Evolutionary conservation across 352 stramenopile genomes (phyloP).

Genomic region (Phytophthora palmivora): DNA sequence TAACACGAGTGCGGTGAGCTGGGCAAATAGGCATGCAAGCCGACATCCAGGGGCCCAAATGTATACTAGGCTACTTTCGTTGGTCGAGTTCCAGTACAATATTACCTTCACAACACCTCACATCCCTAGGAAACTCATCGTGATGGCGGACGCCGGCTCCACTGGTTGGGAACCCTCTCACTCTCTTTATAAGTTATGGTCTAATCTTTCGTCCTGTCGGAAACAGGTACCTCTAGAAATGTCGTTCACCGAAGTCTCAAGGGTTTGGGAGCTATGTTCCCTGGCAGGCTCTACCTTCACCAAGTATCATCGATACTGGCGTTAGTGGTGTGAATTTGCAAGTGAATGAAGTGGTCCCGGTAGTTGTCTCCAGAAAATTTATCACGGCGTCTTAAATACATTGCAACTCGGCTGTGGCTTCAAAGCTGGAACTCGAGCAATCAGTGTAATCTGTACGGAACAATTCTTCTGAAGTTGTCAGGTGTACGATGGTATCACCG

Average conservation of each 20-base stretch:
- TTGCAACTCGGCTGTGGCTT: too few species aligned
- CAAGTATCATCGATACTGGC: constrained; percentile 14
- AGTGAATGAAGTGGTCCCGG: constrained; percentile 11
- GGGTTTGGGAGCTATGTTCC: constrained; percentile 17
- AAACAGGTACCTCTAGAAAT: constrained; percentile 3
- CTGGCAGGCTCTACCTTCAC: constrained; percentile 24
- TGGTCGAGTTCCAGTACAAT: constrained; percentile 32
- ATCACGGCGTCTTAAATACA: too few species aligned
- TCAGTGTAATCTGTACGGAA: constrained; percentile 6
- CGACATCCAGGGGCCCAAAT: constrained; percentile 11
- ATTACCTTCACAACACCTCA: constrained; percentile 19
- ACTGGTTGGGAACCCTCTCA: constrained; percentile 12
- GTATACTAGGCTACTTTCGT: constrained; percentile 18
- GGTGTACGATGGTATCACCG: constrained; percentile 12
- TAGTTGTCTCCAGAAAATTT: constrained; percentile 1
- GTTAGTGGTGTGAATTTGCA: constrained; percentile 25
- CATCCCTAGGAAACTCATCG: constrained; percentile 23
- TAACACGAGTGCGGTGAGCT: constrained; percentile 9
- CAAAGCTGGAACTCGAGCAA: too few species aligned
- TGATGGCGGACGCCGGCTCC: constrained; percentile 24
- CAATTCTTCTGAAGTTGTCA: constrained; percentile 9
- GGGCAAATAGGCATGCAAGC: constrained; percentile 2
- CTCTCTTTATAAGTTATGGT: neutral
- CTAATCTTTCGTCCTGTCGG: constrained; percentile 19
- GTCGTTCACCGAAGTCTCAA: constrained; percentile 28